Base-by-base conservation (phyloP, 805 yeast genomes). In the Starmerella kuoi region DNA sequence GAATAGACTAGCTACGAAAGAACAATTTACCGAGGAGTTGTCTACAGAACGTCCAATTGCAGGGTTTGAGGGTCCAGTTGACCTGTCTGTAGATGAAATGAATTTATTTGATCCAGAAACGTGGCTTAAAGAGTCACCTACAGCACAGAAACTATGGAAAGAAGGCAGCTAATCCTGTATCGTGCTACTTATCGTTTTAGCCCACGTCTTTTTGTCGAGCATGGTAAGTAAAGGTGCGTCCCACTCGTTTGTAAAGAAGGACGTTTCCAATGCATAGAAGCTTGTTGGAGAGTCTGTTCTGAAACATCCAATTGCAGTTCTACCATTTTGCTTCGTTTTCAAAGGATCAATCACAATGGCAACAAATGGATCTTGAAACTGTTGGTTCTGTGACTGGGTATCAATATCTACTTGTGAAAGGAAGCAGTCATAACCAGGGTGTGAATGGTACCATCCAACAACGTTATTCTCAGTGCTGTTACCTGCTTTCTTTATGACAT, bases 341-440 rank as follows among this genome's bases (percentile, higher is more conserved):
- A 87, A 84, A 34, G 98, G 98, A 61, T 91, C 98, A 47, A 91
- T 78, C 30, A 91, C 98, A 25, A 91, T 96, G 1, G 98, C 98
- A 38, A 91, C 96, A 0, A 96, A 94, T 55, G 97, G 73, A 51
- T 79, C 81, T 61, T 88, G 88, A 62, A 91, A 75, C 64, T 82
- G 95, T 61, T 91, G 98, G 60, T 91, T 91, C 34, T 95, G 85
- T 59, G 84, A 93, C 58, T 88, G 97, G 0, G 97, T 88, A 35
- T 82, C 77, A 26, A 91, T 94, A 61, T 88, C 97, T 31, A 88
- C 85, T 3, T 91, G 93, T 41, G 91, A 78, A 34, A 88, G 62
- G 95, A 96, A 88, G 59, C 96, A 87, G 15, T 95, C 96, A 60
- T 86, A 88, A 0, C 95, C 95, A 0, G 98, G 98, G 60, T 88